Percentiles rank a stretch among this genome's conserved stretches.
These are phyloP conservation scores for Plasmodium relictum DNA, from an alignment of 169 alveolate genomes.

Conservation along the genomic window DNA sequence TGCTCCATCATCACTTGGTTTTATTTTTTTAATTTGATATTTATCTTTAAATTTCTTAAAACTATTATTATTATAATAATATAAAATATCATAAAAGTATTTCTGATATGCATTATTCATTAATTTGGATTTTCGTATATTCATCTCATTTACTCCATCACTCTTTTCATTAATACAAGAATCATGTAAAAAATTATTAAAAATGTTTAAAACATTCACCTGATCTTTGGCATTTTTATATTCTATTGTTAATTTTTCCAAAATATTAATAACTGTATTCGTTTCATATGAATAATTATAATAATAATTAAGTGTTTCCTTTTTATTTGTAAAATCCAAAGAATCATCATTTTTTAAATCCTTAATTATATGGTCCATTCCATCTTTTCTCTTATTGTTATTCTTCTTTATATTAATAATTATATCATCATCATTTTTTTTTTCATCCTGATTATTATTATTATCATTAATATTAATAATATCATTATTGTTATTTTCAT, in stretches of 20 bases:
- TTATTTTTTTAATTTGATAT: slow-evolving; percentile 33
- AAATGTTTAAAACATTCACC: slow-evolving; percentile 18
- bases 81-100: slow-evolving; percentile 59
- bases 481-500: no score
- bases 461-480: no score
- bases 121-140: slow-evolving; percentile 23
- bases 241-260: slow-evolving; percentile 37
- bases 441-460: neutral
- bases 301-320: neutral
- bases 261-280: slow-evolving; percentile 25
- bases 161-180: slow-evolving; percentile 28
- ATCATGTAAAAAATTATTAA: slow-evolving; percentile 58
- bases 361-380: no score
- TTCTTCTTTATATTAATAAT: neutral
- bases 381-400: neutral
- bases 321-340: neutral
- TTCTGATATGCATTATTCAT: slow-evolving; percentile 48
- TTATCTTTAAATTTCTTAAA: slow-evolving; percentile 70
- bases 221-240: slow-evolving; percentile 49
- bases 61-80: slow-evolving; percentile 44
- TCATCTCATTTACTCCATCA: neutral
- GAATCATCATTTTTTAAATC: no score
- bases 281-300: slow-evolving; percentile 19
- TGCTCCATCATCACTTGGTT: slow-evolving; percentile 1
- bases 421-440: neutral